Base-by-base conservation (phyloP, 2,329 filamentous ascomycete genomes). In the Sporothrix variecibatus region DNA sequence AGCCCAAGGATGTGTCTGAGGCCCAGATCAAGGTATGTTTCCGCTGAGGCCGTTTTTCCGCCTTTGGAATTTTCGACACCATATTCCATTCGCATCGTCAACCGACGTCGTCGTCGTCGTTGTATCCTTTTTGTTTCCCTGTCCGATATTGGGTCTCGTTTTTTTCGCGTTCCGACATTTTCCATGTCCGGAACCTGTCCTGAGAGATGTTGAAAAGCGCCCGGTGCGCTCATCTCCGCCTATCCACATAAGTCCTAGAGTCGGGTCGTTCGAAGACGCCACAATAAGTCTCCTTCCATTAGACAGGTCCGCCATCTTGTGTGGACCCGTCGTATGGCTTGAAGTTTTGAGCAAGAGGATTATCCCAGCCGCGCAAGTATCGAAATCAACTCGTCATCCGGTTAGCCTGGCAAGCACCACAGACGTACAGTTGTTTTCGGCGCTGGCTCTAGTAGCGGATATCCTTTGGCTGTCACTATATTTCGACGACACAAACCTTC, bases 11-110 rank as follows among this genome's bases (percentile, higher is more conserved):
- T 91, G 94, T 99, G 85, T 94, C 91, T 86, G 95, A 98, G 89
- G 87, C 87, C 87, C 94, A 97, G 91, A 97, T 99, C 87, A 98
- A 99, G 96, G 96, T 99, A 99, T 97, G 96, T 99, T 94, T 93
- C 94, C 91, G 88, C 90, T 92, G 87, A 92, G 91, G 91, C 89
- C 85, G 81, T 84, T 86, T 82, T 85, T 82, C 84, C 81, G 85
- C 87, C 90, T 87, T 88, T 88, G 90, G 90, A 90, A 88, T 91
- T 90, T 88, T 92, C 90, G 90, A 89, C 89, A 86, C 46, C 67
- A 86, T 72, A 56, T 60, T 74, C 23, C 58, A 43, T 77, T 77
- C 76, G 73, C 77, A 72, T 75, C 72, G 72, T 77, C 75, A 74
- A 53, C 74, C 75, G 68, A 58, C 65, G n/a, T 71, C 75, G 43